Base-by-base conservation (phyloP, 495 filamentous ascomycete genomes). In the Tuber indicum region DNA sequence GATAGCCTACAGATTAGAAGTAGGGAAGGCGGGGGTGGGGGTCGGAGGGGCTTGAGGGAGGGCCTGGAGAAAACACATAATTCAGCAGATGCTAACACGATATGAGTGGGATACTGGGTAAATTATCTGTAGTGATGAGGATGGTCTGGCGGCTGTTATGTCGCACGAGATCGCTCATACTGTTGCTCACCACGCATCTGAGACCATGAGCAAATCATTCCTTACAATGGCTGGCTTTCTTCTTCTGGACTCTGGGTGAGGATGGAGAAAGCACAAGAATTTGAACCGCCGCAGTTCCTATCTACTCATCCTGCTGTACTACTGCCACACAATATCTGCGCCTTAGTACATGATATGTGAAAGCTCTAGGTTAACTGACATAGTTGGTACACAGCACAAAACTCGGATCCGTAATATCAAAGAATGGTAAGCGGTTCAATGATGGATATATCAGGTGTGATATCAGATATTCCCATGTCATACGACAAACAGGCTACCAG, bases 141-240 rank as follows among this genome's bases (percentile, higher is more conserved):
- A 92, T 79, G 92, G 91, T 0, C 85, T 98, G 26, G 95, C 95
- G 21, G 89, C 93, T 4, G 92, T 98, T 1, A 73, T 80, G 47
- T 93, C 93, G 9, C 95, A 98, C 83, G 95, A 98, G 86, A 97
- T 98, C 76, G 93, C 93, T n/a, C 95, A 98, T 82, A 92, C 93
- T 52, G 86, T 97, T 1, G 94, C 94, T 2, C 90, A 90, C 52
- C 95, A 98, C 80, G 85, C 89, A 0, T 92, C 88, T 2, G 95
- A 98, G 85, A 86, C 90, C 16, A 88, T 96, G 88, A 92, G 89
- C 74, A 86, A 89, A 74, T 86, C 85, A 26, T 84, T 91, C n/a
- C 83, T 91, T 39, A 84, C 90, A 10, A 83, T 89, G 7, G 86
- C 88, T 1, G 77, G 90, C 19, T 84, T 90, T 2, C 86, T 88